Base-by-base conservation (phyloP, 73 alveolate genomes). In the Paramecium tetraurelia region DNA sequence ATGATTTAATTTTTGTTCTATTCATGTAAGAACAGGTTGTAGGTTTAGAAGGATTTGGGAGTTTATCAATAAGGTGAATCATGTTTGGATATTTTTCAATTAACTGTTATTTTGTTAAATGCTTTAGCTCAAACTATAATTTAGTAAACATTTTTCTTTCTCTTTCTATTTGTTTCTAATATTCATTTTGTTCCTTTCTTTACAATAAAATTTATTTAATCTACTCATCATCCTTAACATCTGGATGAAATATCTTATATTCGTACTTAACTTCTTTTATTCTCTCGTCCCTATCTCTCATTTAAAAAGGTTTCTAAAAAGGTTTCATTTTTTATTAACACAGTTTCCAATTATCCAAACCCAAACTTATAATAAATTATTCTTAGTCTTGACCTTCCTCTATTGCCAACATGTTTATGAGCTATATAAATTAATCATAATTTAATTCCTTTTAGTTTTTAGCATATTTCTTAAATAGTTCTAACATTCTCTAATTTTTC, bases 251-350 rank as follows among this genome's bases (percentile, higher is more conserved):
- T 33, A 63, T 63, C 27, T 63, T 63, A 63, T 31, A 63, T 63
- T 63, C 84, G 10, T 63, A 63, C 24, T 63, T 63, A 21, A 63
- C 84, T 63, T 63, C 84, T 33, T 63, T 31, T 14, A 63, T 63
- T 33, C 84, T 63, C 84, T 63, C 50, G 10, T 27, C 46, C 5
- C 24, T 20, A 63, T 63, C 84, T 33, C 46, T 63, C 84, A 63
- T 63, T 27, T 63, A 18, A 63, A 63, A 63, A 31, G 84, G 84
- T 33, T 63, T 63, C 48, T 63, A 33, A 63, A 63, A 63, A 14
- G 84, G 84, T 63, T 63, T 63, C 84, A 63, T 63, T 63, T 63
- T 63, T 63, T 63, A 27, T 33, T 27, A 31, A 27, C 84, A 63
- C 16, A 63, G 9, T n/a, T 63, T 31, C 84, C 84, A 63, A 24